A percentile compares a stretch with the other conserved stretches of the same genome.
phyloP scores from a whole-genome alignment of 1,139 yeast species.

The Hansenula lynferdii region DNA sequence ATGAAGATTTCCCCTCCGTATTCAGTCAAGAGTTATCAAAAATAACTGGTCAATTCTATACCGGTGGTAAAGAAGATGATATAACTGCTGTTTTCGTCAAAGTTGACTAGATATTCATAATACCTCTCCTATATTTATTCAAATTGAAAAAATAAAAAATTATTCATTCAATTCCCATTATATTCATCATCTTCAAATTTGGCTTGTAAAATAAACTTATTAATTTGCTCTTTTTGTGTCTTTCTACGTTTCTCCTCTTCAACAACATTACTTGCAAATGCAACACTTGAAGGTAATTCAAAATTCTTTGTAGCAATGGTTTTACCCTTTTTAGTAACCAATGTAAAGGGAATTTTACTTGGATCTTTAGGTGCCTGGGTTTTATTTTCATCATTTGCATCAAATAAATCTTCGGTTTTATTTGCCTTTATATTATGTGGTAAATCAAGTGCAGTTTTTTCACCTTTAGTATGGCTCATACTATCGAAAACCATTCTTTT shows the following conservation, averaged over 20 bases:
- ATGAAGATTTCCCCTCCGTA: conserved; percentile 74
- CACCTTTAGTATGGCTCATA: conserved; percentile 32
- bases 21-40: conserved; percentile 78
- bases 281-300: conserved; percentile 42
- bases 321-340: conserved; percentile 50
- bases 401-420: conserved; percentile 1
- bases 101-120: conserved; percentile 33
- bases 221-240: conserved; percentile 31
- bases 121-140: not conserved
- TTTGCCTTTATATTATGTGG: conserved; percentile 8
- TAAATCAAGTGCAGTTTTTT: conserved; percentile 15
- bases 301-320: conserved; percentile 39
- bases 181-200: conserved; percentile 24
- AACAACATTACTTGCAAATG: conserved; percentile 40
- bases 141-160: conserved; percentile 1
- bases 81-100: conserved; percentile 74
- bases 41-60: conserved; percentile 63
- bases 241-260: conserved; percentile 30
- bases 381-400: not conserved
- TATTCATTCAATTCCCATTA: not conserved
- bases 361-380: not conserved
- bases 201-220: conserved; percentile 29
- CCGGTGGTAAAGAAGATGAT: conserved; percentile 96
- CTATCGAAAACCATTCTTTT: conserved; percentile 47
- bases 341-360: conserved; percentile 39